Evolutionary conservation across 805 yeast genomes (phyloP), one percentile per base, ranked within the genome.

Genomic region (Clavispora vitiphila): DNA sequence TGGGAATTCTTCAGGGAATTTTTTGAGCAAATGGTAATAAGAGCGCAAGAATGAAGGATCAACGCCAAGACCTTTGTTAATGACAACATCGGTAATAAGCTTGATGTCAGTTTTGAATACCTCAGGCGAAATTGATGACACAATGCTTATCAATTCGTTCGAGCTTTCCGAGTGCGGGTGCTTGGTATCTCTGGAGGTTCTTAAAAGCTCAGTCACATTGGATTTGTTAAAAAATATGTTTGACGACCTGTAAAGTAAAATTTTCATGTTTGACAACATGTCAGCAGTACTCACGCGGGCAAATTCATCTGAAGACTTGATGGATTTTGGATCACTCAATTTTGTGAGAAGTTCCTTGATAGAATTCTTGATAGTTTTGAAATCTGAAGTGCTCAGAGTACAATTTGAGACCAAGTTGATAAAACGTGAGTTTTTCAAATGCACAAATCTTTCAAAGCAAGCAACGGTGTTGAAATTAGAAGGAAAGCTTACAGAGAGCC

Each of bases 401-500:
- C 84, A 79, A 4, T 72, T 58, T 45, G 67, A 74, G 8, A 87
- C 46, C 42, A 86, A 65, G 51, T 78, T 74, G 48, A 73, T 75
- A 24, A 76, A 66, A 42, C 95, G 69, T 40, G 78, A 69, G 50
- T 83, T 84, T 41, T 80, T 77, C 40, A 80, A 56, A 23, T 68
- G 65, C 35, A 73, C 69, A 45, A 86, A 74, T 24, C 75, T 65
- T 21, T 71, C 72, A 9, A 88, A 51, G 14, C 80, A 73, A 1
- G 68, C 65, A n/a, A 61, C 60, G 1, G 82, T 69, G 40, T 75
- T 71, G 18, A 64, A 62, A 2, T 66, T 65, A 12, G 72, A 76
- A 0, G 95, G 84, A 34, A 82, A 70, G 2, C 78, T 65, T 4
- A 64, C 69, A 8, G 78, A 56, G 5, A 88, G 51, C 91, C 93